Conservation (phyloP, 2,329 filamentous ascomycete species). For the Exserohilum turcica region DNA sequence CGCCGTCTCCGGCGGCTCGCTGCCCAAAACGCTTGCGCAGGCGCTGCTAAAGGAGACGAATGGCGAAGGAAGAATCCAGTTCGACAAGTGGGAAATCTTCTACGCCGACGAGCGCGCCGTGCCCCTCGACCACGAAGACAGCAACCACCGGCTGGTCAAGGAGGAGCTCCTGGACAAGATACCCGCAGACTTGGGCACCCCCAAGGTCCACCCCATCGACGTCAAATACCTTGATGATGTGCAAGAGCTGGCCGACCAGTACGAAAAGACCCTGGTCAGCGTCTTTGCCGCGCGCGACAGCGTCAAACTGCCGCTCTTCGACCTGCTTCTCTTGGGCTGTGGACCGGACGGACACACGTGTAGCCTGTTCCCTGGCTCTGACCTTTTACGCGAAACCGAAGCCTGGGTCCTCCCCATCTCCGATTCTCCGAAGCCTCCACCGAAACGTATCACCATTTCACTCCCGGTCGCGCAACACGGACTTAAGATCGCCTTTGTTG, state of each 20-base stretch:
- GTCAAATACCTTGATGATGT: conserved; percentile 70
- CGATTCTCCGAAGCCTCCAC: conserved; percentile 93
- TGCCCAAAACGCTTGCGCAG: conserved; percentile 85
- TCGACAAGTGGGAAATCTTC: conserved; percentile 95
- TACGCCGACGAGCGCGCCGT: conserved; percentile 97
- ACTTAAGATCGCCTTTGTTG: conserved; percentile 86
- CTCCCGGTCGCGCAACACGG: conserved; percentile 89
- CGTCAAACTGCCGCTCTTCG: conserved; percentile 92
- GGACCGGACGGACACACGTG: conserved; percentile 97
- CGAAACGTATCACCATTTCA: conserved; percentile 87
- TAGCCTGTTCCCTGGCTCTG: conserved; percentile 90
- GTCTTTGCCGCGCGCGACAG: conserved; percentile 91
- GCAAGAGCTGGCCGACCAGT: conserved; percentile 90
- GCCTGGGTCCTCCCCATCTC: conserved; percentile 93
- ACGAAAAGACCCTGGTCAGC: conserved; percentile 84
- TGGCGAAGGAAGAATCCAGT: conserved; percentile 69
- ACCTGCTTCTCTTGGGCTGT: conserved; percentile 89
- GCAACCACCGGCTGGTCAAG: conserved; percentile 90
- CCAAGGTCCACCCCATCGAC: conserved; percentile 81
- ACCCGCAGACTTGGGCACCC: conserved; percentile 67
- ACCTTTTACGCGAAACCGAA: conserved; percentile 80
- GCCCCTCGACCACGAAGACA: conserved; percentile 87
- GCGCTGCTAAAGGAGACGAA: conserved; percentile 70
- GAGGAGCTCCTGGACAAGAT: conserved; percentile 88
- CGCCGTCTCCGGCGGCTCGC: conserved; percentile 89